phyloP scores from a whole-genome alignment of 2,329 filamentous ascomycete genomes.

The Phaeoacremonium minimum region DNA sequence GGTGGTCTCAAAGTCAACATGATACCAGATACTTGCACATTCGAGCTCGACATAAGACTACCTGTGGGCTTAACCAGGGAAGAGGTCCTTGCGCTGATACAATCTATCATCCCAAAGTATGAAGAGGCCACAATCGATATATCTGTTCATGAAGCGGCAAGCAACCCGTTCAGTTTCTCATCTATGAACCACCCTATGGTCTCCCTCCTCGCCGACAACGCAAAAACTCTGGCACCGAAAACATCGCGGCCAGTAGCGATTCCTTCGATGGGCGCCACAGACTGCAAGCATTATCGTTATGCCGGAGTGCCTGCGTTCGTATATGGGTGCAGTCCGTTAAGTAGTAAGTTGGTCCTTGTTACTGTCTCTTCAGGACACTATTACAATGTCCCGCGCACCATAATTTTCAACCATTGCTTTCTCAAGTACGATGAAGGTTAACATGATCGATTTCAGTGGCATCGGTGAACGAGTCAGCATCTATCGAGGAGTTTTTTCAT shows the following conservation, averaged over 20 bases:
- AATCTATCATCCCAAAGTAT: constrained; percentile 18
- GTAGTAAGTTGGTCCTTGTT: constrained; percentile 10
- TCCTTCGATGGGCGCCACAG: constrained; percentile 31
- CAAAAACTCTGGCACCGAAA: constrained; percentile 15
- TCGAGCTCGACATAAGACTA: constrained; percentile 33
- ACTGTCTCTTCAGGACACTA: not conserved
- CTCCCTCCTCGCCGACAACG: constrained; percentile 17
- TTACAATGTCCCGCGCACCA: too few relatives aligned
- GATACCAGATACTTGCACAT: constrained; percentile 29
- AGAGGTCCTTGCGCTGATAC: constrained; percentile 20
- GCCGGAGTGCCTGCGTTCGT: constrained; percentile 28
- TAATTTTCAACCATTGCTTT: too few relatives aligned
- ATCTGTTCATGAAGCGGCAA: constrained; percentile 24
- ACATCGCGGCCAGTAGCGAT: constrained; percentile 23
- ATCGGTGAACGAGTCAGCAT: constrained; percentile 20
- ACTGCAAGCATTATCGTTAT: constrained; percentile 34
- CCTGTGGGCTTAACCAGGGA: constrained; percentile 28
- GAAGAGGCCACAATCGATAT: constrained; percentile 18
- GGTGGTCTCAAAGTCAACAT: constrained; percentile 36
- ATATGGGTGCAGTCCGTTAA: constrained; percentile 23
- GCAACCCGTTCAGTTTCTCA: constrained; percentile 24
- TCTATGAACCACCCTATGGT: constrained; percentile 26
- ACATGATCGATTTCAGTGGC: constrained; percentile 14
- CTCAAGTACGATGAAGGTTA: not conserved
- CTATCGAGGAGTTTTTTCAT: constrained; percentile 21